Base-by-base conservation (phyloP, 441 rosid species). In the Mallotus japonicus region DNA sequence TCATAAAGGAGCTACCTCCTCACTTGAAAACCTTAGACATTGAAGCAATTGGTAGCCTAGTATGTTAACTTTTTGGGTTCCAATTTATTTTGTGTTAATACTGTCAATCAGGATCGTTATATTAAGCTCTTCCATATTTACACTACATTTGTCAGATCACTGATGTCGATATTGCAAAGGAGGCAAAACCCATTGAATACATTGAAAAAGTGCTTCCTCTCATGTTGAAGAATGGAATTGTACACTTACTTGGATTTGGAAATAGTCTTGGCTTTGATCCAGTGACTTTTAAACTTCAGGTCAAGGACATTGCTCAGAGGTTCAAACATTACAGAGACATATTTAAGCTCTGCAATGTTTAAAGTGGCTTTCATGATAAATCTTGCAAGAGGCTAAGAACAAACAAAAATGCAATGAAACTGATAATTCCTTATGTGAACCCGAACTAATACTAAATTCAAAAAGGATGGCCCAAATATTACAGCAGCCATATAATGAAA, bases 191-290 rank as follows among this genome's bases (percentile, higher is more conserved):
- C 14, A 67, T 17, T 14, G 95, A 91, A 76, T 93, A 90, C 74
- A 32, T 87, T 4, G 77, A 82, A 37, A 85, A 55, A 32, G 92
- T 87, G 46, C 90, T 90, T 84, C 98, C 97, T 55, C 49, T 90
- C 71, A 79, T 93, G 57, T 6, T 62, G 70, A 80, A 46, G 80
- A 88, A 89, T 55, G 88, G 89, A 77, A 83, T 93, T 50, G 92
- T 93, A 79, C 97, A 90, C 78, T 86, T 91, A 77, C 93, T 93
- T 3, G 99, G 98, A 68, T 95, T 84, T 17, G 97, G 97, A 46
- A 95, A 95, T 64, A 91, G 97, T 54, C 95, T 95, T 6, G 97
- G 98, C 8, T 95, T 93, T 73, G 98, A 95, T 82, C 92, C 96
- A 2, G 68, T 93, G 67, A 92, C 97, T 73, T 81, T 87, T 74